phyloP scores from a whole-genome alignment of 805 yeast species.

The Candida bentonensis region DNA sequence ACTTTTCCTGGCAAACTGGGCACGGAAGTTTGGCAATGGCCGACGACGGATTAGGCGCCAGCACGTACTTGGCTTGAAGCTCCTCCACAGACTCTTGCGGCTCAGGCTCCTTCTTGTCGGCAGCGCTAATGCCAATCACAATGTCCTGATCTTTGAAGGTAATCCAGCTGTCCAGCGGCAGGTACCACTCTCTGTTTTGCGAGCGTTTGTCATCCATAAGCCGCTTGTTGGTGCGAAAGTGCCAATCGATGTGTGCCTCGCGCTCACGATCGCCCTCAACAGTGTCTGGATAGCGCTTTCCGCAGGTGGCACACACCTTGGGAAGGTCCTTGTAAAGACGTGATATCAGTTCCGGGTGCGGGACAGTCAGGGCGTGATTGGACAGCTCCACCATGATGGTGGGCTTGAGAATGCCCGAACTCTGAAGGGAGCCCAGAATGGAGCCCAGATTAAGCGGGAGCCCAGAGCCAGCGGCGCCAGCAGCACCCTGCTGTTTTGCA shows the following conservation, averaged over 20 bases:
- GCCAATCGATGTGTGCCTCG: slow-evolving; percentile 85
- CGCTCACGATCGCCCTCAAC: slow-evolving; percentile 37
- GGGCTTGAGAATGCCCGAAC: slow-evolving; percentile 15
- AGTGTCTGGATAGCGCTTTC: slow-evolving; percentile 63
- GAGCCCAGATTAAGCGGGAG: not conserved
- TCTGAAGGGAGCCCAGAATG: slow-evolving; percentile 13
- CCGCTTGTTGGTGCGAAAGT: slow-evolving; percentile 78
- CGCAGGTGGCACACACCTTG: slow-evolving; percentile 79
- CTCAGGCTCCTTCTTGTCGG: slow-evolving; percentile 8
- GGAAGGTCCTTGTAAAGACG: slow-evolving; percentile 46
- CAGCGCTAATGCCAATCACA: slow-evolving; percentile 16
- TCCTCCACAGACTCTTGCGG: slow-evolving; percentile 17
- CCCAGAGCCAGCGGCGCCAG: not conserved
- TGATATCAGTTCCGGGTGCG: slow-evolving; percentile 20
- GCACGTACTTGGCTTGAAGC: slow-evolving; percentile 36
- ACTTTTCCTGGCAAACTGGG: slow-evolving; percentile 56
- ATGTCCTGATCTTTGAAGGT: slow-evolving; percentile 54
- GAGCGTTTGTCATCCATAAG: slow-evolving; percentile 35
- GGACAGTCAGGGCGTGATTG: slow-evolving; percentile 18
- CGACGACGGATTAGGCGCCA: slow-evolving; percentile 34
- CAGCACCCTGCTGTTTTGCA: not conserved
- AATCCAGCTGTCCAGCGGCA: slow-evolving; percentile 59
- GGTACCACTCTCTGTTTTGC: slow-evolving; percentile 73
- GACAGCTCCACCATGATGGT: slow-evolving; percentile 17
- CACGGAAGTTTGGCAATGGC: slow-evolving; percentile 23